These are phyloP conservation scores for Claviceps lovelessii DNA, from an alignment of 2,329 filamentous ascomycete genomes.

Conservation along the genomic window DNA sequence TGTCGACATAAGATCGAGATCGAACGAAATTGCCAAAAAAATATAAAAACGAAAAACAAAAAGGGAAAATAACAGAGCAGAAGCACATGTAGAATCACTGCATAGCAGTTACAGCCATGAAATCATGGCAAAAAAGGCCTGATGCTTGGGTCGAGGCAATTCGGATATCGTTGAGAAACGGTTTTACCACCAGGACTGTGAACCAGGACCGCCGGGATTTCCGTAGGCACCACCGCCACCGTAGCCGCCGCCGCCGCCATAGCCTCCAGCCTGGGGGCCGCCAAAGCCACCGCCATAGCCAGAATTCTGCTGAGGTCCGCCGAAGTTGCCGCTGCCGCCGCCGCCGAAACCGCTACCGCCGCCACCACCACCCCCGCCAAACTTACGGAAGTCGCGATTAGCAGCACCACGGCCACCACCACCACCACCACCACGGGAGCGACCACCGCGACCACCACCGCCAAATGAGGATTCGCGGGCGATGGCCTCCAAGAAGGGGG, in stretches of 20 bases:
- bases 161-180: background rate
- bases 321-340: conserved; percentile 23
- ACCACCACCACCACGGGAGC: conserved; percentile 27
- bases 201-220: conserved; percentile 56
- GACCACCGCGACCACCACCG: conserved; percentile 37
- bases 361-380: conserved; percentile 40
- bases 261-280: conserved; percentile 23
- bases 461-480: conserved; percentile 84
- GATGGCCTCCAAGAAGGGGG: conserved; percentile 88
- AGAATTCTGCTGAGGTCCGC: conserved; percentile 16
- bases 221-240: conserved; percentile 33
- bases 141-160: background rate
- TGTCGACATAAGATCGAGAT: background rate
- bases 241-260: conserved; percentile 26
- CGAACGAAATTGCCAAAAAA: background rate
- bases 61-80: conserved; percentile 5
- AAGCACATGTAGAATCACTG: conserved; percentile 2
- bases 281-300: conserved; percentile 24
- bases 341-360: conserved; percentile 28
- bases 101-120: conserved; percentile 5
- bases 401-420: conserved; percentile 54
- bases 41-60: background rate
- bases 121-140: background rate
- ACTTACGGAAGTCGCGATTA: conserved; percentile 85
- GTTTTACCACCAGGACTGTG: conserved; percentile 51